These are phyloP conservation scores for Taphrina betulina DNA, from an alignment of 1,139 yeast species.

Conservation along the genomic window DNA sequence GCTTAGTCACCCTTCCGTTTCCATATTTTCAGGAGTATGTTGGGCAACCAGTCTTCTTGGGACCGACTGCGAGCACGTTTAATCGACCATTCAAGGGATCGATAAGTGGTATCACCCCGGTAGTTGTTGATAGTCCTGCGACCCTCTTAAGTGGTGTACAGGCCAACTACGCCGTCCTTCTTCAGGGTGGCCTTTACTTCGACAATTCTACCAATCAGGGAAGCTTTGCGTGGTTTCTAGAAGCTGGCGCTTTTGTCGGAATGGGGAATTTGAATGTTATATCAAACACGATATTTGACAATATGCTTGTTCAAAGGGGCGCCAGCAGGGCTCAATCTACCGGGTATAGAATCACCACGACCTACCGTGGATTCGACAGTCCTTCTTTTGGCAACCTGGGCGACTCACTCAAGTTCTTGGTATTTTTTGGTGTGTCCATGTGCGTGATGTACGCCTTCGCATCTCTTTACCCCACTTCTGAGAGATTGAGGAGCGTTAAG, in stretches of 20 bases:
- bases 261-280: background rate
- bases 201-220: slow-evolving; percentile 30
- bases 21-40: slow-evolving; percentile 5
- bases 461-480: slow-evolving; percentile 46
- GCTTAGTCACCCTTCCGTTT: slow-evolving; percentile 3
- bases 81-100: background rate
- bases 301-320: slow-evolving; percentile 1
- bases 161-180: background rate
- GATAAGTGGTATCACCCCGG: background rate
- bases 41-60: slow-evolving; percentile 11
- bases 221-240: slow-evolving; percentile 13
- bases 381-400: slow-evolving; percentile 5
- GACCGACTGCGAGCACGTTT: background rate
- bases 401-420: slow-evolving; percentile 39
- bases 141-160: background rate
- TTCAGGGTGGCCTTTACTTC: slow-evolving; percentile 43
- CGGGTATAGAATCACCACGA: slow-evolving; percentile 7
- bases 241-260: slow-evolving; percentile 7
- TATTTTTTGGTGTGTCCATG: slow-evolving; percentile 45
- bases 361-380: slow-evolving; percentile 16
- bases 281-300: slow-evolving; percentile 4
- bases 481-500: slow-evolving; percentile 44
- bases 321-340: background rate
- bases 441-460: slow-evolving; percentile 46
- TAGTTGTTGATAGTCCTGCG: slow-evolving; percentile 1